Evolutionary conservation across 768 basidiomycete species (phyloP), one percentile per base, ranked within the genome.

Genomic region (Rhodotorula babjevae): DNA sequence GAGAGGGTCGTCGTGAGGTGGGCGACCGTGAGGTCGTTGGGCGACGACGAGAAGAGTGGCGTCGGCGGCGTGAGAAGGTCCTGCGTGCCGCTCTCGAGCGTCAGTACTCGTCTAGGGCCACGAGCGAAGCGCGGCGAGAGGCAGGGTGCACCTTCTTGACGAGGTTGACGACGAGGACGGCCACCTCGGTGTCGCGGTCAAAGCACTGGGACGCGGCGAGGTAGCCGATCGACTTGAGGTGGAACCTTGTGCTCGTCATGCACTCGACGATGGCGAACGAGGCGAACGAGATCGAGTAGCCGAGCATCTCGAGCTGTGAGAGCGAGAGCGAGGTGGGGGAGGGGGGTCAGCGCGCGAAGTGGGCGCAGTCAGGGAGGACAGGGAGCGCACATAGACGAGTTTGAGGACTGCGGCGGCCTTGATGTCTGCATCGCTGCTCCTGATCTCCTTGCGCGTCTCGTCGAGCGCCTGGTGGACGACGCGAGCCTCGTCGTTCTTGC

Each of bases 251-350:
- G 8, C 93, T 93, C 50, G 93, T 93, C 96, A 99, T 99, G 80
- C 95, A 93, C 80, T 99, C 96, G 12, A 98, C 89, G 65, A 99
- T 90, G 80, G 95, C 88, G 78, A 99, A 99, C 15, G 96, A 91
- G 58, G 94, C 94, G 88, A 93, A 96, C 69, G 87, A 87, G 88
- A 90, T 96, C 83, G 90, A 93, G 64, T 78, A 68, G 65, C 89
- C 96, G 64, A 99, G 82, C 96, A 99, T 98, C 80, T 98, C 92
- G 74, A 99, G 88, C 95, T 98, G 78, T n/a, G 66, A n/a, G n/a
- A n/a, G n/a, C n/a, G n/a, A n/a, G n/a, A n/a, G n/a, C n/a, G n/a
- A n/a, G 23, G 15, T 15, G 49, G 31, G 64, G 55, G 15, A 16
- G 52, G 52, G 36, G 46, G 47, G 40, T 47, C 11, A 63, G 64